Base-by-base conservation (phyloP, 2,329 filamentous ascomycete genomes). In the Xylariomycetidae sp. region DNA sequence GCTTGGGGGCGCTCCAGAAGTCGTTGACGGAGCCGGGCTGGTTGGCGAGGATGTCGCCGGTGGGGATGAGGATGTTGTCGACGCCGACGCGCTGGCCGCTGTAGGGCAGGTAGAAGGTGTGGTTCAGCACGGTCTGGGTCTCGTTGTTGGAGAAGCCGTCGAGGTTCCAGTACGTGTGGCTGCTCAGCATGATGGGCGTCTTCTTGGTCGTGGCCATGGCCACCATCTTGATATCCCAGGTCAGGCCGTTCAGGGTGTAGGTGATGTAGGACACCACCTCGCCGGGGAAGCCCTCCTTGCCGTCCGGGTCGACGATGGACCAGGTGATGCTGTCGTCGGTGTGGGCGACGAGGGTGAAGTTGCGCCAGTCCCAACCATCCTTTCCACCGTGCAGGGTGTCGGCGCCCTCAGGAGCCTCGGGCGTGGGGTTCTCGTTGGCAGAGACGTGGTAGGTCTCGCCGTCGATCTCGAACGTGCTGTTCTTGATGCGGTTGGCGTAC, bases 401-500 rank as follows among this genome's bases (percentile, higher is more conserved):
- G 12, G 72, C 59, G 6, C 77, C 77, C 0, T 68, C 47, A 0
- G 74, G 74, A 22, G 65, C 48, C 5, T 57, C 64, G 2, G 58
- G 34, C 1, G 68, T 72, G 2, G 70, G 67, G 48, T 81, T 72
- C 56, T 82, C 81, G 56, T 86, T 86, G 30, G 79, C 64, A 23
- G 63, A 49, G 35, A 83, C 61, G 39, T 79, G 58, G 57, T 75
- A 85, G 4, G 57, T 63, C 34, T 62, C 59, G 32, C 78, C 80
- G 45, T 85, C 81, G 37, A 86, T 75, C 38, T 64, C 68, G 50
- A 86, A 86, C 5, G 72, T 80, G 57, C 75, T 79, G 65, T 88
- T 87, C 67, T 76, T 78, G 66, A 88, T 88, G 44, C 84, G 79
- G 58, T 89, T 89, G 38, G 84, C 84, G 54, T 89, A 89, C 35